Conservation (phyloP, 1,139 yeast genomes). For the Arxiozyma telluris region DNA sequence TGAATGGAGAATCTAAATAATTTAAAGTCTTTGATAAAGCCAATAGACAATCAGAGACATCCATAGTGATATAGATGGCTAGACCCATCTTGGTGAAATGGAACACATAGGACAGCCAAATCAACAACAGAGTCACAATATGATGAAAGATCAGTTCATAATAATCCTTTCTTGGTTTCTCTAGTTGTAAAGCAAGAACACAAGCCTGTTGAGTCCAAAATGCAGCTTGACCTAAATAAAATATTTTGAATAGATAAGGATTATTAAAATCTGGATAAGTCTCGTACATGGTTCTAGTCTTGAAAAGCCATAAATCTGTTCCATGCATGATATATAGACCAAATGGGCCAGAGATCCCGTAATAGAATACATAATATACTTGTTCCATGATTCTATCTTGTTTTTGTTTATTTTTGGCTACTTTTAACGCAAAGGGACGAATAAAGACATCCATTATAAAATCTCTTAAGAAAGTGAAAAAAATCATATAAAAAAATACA, state of each 20-base stretch:
- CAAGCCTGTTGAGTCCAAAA: slow-evolving; percentile 96
- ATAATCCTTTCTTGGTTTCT: slow-evolving; percentile 91
- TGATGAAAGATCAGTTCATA: slow-evolving; percentile 89
- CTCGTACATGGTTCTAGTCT: slow-evolving; percentile 70
- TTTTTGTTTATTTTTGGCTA: slow-evolving; percentile 48
- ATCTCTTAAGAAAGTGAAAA: slow-evolving; percentile 86
- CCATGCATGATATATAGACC: slow-evolving; percentile 84
- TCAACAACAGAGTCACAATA: slow-evolving; percentile 78
- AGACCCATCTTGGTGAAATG: slow-evolving; percentile 96
- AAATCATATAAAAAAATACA: slow-evolving; percentile 69
- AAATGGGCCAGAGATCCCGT: slow-evolving; percentile 71
- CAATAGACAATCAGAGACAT: slow-evolving; percentile 81
- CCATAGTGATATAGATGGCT: slow-evolving; percentile 90
- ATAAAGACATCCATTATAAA: slow-evolving; percentile 78
- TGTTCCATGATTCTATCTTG: slow-evolving; percentile 86
- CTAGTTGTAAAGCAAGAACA: slow-evolving; percentile 72
- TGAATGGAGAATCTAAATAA: slow-evolving; percentile 60
- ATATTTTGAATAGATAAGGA: slow-evolving; percentile 61
- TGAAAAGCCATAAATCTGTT: slow-evolving; percentile 81
- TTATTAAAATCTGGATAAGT: slow-evolving; percentile 79
- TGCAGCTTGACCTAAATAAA: slow-evolving; percentile 87
- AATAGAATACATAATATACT: slow-evolving; percentile 74
- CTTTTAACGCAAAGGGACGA: slow-evolving; percentile 53
- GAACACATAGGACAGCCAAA: slow-evolving; percentile 84
- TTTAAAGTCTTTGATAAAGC: slow-evolving; percentile 77